These are phyloP conservation scores for Podospora tetraspora DNA, from an alignment of 495 filamentous ascomycete genomes.

Conservation along the genomic window DNA sequence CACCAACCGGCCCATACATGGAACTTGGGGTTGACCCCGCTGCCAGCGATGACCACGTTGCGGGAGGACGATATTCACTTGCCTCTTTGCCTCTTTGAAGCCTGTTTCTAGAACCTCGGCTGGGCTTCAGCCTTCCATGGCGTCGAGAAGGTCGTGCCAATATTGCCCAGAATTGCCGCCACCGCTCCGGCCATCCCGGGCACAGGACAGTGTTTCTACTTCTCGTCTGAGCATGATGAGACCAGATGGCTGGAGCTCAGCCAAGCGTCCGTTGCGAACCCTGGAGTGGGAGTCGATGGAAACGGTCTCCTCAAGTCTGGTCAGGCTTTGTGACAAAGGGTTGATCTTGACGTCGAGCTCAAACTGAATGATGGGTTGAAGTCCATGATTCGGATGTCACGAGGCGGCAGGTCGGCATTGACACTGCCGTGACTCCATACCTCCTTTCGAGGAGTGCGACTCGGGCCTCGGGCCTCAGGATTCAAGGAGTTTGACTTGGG, in stretches of 20 bases:
- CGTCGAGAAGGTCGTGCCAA: not conserved
- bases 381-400: too few species aligned
- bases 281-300: not conserved
- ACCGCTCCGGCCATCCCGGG: too few species aligned
- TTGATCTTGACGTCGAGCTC: not conserved
- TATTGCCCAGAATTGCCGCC: not conserved
- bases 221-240: not conserved
- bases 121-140: not conserved
- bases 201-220: not conserved
- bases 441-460: not conserved
- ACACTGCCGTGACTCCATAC: not conserved
- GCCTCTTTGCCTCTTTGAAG: not conserved
- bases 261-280: not conserved
- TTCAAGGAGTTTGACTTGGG: not conserved
- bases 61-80: not conserved
- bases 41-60: not conserved
- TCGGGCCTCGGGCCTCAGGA: not conserved
- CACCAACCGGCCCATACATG: not conserved
- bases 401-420: too few species aligned
- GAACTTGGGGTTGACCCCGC: not conserved
- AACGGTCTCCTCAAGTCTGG: not conserved
- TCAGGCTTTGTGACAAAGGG: not conserved
- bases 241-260: not conserved
- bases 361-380: too few species aligned
- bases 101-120: not conserved